A percentile compares a stretch with the other conserved stretches of the same genome.
Conservation (phyloP, 2,329 filamentous ascomycete genomes). For the Fusarium papillatum region DNA sequence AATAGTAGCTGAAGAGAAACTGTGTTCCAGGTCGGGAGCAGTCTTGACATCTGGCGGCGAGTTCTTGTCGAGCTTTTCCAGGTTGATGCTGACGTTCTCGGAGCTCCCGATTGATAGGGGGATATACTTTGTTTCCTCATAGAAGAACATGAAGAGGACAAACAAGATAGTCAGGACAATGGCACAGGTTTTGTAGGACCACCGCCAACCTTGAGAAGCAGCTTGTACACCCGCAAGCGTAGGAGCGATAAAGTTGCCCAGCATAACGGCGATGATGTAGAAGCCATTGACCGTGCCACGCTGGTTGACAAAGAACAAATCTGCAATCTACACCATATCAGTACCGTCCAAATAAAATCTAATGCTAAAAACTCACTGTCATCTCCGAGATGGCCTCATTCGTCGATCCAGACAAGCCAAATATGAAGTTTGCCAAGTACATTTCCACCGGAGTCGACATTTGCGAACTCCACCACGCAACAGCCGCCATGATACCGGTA, state of each 20-base stretch:
- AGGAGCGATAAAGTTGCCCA: constrained; percentile 37
- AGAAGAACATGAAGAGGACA: constrained; percentile 31
- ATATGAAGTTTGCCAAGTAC: constrained; percentile 28
- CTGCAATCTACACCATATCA: constrained; percentile 32
- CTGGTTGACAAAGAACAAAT: constrained; percentile 47
- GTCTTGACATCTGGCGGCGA: neutral
- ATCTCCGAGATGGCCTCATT: constrained; percentile 53
- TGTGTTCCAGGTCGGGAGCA: neutral
- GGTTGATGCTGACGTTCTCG: neutral
- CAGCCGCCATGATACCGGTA: constrained; percentile 16
- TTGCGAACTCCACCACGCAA: constrained; percentile 16
- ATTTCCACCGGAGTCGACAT: neutral
- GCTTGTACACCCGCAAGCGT: constrained; percentile 28
- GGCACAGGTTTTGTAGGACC: constrained; percentile 28
- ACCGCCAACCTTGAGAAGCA: constrained; percentile 25
- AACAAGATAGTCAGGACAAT: constrained; percentile 26
- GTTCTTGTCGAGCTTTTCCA: neutral
- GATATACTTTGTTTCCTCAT: constrained; percentile 43
- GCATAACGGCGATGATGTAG: constrained; percentile 43
- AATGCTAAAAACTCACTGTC: constrained; percentile 32
- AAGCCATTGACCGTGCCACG: constrained; percentile 42
- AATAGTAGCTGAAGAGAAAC: neutral
- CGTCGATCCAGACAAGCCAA: constrained; percentile 51
- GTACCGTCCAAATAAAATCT: neutral
- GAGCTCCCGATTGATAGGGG: constrained; percentile 11